phyloP scores from a whole-genome alignment of 2,329 filamentous ascomycete genomes.

The Fusarium vanettenii region DNA sequence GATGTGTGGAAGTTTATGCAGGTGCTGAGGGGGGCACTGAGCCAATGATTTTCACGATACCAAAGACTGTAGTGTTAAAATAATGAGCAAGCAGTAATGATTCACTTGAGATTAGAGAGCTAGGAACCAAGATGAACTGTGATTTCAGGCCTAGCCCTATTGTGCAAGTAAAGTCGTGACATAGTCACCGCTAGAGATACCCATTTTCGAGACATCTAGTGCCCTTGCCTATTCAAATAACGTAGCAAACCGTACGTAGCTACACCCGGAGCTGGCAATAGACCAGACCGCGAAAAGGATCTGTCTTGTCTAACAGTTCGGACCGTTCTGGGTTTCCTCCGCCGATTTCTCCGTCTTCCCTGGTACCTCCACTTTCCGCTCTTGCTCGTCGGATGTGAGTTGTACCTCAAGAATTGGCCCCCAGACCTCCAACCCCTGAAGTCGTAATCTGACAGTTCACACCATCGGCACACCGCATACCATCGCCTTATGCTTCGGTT shows the following conservation, averaged over 20 bases:
- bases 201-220: not conserved
- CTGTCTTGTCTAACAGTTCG: not conserved
- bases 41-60: constrained; percentile 18
- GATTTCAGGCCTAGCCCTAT: not conserved
- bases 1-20: constrained; percentile 71
- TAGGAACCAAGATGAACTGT: not conserved
- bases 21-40: constrained; percentile 50
- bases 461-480: not conserved
- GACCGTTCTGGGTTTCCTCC: not conserved
- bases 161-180: not conserved
- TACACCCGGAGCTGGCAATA: not conserved
- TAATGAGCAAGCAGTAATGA: constrained; percentile 18
- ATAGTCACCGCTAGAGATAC: not conserved
- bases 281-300: not conserved
- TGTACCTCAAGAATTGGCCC: not conserved
- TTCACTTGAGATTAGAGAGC: not conserved
- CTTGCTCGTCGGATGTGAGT: not conserved
- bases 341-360: not conserved
- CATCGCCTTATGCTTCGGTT: not conserved
- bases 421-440: not conserved
- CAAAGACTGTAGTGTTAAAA: constrained; percentile 6
- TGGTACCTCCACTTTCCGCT: not conserved
- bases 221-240: not conserved
- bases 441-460: not conserved
- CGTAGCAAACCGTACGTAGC: not conserved